Percentiles rank a stretch among this genome's conserved stretches.
Conservation (phyloP, 2,329 filamentous ascomycete species). For the Xylariaceae sp. region DNA sequence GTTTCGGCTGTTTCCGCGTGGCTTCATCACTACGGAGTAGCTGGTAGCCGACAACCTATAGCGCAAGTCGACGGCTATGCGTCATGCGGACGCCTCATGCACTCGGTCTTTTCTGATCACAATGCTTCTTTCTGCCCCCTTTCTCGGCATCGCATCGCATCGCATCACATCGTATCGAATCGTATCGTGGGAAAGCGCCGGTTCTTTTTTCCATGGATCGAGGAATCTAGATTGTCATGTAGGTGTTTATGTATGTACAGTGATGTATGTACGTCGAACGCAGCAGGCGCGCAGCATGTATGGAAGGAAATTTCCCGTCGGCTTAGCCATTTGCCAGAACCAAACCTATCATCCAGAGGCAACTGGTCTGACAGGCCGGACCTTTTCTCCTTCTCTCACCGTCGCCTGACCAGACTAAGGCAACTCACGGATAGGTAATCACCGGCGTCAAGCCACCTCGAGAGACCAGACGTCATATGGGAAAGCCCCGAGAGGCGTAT, state of each 20-base stretch:
- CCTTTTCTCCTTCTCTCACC: background rate
- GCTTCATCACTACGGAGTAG: slow-evolving; percentile 4
- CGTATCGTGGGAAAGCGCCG: too few species aligned
- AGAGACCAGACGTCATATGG: background rate
- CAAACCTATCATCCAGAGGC: background rate
- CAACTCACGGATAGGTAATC: background rate
- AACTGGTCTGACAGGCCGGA: background rate
- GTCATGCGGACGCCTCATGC: background rate
- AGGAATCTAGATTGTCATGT: background rate
- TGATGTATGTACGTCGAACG: too few species aligned
- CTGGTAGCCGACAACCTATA: background rate
- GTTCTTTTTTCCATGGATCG: background rate
- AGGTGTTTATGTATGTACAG: background rate
- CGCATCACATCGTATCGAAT: too few species aligned
- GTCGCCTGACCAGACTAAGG: background rate
- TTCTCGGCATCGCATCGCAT: background rate
- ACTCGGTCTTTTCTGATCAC: background rate
- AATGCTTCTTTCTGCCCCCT: background rate
- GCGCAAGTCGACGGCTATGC: background rate
- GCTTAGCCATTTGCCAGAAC: background rate
- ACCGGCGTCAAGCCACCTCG: background rate
- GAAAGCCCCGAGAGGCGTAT: background rate
- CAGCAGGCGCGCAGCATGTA: too few species aligned
- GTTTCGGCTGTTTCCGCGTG: slow-evolving; percentile 7
- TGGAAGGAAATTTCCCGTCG: too few species aligned